Conservation (phyloP, 495 filamentous ascomycete genomes). For the Lasiosphaeriaceae sp. region DNA sequence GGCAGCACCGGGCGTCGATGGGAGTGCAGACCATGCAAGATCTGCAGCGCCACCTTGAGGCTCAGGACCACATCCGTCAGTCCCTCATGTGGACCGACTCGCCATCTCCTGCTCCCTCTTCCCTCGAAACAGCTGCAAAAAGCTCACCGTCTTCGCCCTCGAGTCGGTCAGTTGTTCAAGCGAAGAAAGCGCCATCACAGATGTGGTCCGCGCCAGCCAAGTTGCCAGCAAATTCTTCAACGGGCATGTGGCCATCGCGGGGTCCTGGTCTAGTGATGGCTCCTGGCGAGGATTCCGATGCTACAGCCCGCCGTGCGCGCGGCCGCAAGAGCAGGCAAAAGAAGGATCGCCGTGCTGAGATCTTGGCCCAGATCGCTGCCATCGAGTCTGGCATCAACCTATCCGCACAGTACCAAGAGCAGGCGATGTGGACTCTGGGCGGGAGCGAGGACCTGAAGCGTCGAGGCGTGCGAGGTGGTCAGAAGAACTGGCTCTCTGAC, state of each 20-base stretch:
- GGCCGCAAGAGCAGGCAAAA: conserved; percentile 16
- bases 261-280: background rate
- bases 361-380: conserved; percentile 21
- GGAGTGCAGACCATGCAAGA: conserved; percentile 11
- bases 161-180: background rate
- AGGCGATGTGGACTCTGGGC: conserved; percentile 16
- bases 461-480: background rate
- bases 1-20: conserved; percentile 1
- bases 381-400: conserved; percentile 14
- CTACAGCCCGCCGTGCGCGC: conserved; percentile 9
- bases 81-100: conserved; percentile 9
- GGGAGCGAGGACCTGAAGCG: background rate
- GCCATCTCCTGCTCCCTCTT: background rate
- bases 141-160: background rate
- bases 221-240: background rate
- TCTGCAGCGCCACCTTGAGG: conserved; percentile 17
- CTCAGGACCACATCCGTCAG: conserved; percentile 13
- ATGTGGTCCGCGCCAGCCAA: background rate
- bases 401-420: conserved; percentile 8
- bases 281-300: conserved; percentile 16
- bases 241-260: background rate
- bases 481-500: background rate
- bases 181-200: background rate
- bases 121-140: background rate
- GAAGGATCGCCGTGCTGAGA: conserved; percentile 12